Percentiles rank a stretch among this genome's conserved stretches.
Evolutionary conservation across 129 eudicot genomes (phyloP).

Genomic region (Calendula officinalis): DNA sequence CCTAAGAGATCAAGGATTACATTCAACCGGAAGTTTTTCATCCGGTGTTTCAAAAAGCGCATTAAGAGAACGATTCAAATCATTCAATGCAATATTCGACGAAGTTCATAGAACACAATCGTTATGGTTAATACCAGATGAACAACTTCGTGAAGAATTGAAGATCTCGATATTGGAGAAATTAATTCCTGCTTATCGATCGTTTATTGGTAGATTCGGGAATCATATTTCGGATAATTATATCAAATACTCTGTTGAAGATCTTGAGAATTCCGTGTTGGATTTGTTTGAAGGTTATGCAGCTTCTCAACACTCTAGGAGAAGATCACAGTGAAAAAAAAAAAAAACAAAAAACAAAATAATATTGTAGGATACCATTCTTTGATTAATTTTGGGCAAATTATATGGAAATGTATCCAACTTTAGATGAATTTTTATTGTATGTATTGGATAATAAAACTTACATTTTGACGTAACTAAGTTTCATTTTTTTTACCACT

Average conservation of each 20-base stretch:
- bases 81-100: slow-evolving; percentile 65
- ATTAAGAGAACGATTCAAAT: slow-evolving; percentile 62
- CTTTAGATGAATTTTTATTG: too few relatives aligned
- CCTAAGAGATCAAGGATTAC: slow-evolving; percentile 65
- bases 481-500: too few relatives aligned
- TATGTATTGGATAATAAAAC: too few relatives aligned
- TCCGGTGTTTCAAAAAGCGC: slow-evolving; percentile 70
- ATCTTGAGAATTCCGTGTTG: slow-evolving; percentile 60
- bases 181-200: slow-evolving; percentile 64
- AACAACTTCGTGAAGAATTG: slow-evolving; percentile 68
- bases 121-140: slow-evolving; percentile 63
- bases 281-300: slow-evolving; percentile 77
- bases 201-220: slow-evolving; percentile 66
- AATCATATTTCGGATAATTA: slow-evolving; percentile 65
- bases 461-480: too few relatives aligned
- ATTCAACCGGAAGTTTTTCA: slow-evolving; percentile 55
- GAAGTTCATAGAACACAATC: slow-evolving; percentile 77
- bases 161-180: slow-evolving; percentile 56
- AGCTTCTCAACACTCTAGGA: slow-evolving; percentile 52
- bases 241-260: slow-evolving; percentile 71
- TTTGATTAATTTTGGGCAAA: slow-evolving; percentile 44
- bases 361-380: slow-evolving; percentile 49
- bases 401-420: too few relatives aligned
- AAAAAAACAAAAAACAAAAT: slow-evolving; percentile 23
- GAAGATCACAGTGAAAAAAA: slow-evolving; percentile 51